Conservation (phyloP, 2,329 filamentous ascomycete species). For the Epichloe bromicola region DNA sequence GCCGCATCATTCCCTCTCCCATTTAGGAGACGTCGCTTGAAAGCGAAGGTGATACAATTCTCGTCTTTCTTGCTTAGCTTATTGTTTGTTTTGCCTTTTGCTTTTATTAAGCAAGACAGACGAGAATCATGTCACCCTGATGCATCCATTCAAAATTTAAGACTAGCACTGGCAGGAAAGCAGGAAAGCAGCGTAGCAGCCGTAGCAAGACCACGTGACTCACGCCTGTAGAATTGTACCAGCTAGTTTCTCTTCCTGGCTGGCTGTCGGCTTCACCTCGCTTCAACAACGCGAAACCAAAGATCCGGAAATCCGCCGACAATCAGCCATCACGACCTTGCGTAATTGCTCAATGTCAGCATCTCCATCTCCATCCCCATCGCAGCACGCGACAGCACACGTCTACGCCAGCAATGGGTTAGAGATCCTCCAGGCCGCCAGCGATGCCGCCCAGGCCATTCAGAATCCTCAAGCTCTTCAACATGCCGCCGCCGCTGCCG, state of each 20-base stretch:
- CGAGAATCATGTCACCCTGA: no score
- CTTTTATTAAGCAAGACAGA: background rate
- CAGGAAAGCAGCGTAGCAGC: no score
- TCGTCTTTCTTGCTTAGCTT: no score
- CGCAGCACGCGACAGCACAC: constrained; percentile 20
- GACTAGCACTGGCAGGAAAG: no score
- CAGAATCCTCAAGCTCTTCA: constrained; percentile 25
- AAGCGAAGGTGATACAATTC: background rate
- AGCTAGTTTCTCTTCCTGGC: background rate
- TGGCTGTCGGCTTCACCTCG: constrained; percentile 24
- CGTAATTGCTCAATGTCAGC: constrained; percentile 10
- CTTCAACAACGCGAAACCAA: constrained; percentile 20
- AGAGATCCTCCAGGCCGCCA: constrained; percentile 32
- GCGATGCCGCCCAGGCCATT: constrained; percentile 29
- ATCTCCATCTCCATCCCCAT: constrained; percentile 14
- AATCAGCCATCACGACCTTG: constrained; percentile 27
- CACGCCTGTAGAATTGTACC: background rate
- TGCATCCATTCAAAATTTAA: no score
- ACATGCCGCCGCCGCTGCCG: constrained; percentile 24
- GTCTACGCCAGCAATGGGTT: constrained; percentile 33
- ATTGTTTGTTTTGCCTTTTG: background rate
- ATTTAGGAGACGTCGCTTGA: no score
- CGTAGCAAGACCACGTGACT: background rate
- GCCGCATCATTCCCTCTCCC: no score
- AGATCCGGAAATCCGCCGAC: constrained; percentile 29